Conservation (phyloP, 768 basidiomycete species). For the Tephrocybe sp. region DNA sequence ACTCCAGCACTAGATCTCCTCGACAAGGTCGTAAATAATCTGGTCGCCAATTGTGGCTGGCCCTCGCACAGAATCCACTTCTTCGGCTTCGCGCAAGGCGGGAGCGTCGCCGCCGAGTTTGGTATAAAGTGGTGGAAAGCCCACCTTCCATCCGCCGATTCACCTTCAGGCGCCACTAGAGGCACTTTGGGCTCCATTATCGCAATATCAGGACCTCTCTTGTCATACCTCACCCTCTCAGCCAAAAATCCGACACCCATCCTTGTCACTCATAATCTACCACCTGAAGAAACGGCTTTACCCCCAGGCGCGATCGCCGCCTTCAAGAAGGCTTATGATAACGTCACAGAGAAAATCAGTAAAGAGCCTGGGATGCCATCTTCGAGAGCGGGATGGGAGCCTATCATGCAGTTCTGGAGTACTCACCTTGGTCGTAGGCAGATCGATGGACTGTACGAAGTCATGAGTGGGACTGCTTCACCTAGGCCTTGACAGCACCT, state of each 20-base stretch:
- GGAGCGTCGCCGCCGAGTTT: conserved; percentile 72
- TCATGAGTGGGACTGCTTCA: conserved; percentile 45
- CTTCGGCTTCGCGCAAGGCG: conserved; percentile 90
- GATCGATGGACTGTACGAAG: conserved; percentile 66
- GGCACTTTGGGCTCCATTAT: conserved; percentile 63
- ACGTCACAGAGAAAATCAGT: conserved; percentile 50
- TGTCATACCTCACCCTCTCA: conserved; percentile 73
- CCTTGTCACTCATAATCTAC: conserved; percentile 56
- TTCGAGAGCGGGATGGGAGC: conserved; percentile 76
- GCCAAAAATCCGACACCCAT: conserved; percentile 57
- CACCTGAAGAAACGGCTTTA: conserved; percentile 45
- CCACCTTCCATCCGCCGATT: conserved; percentile 17
- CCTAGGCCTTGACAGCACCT: not conserved
- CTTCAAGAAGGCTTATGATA: conserved; percentile 61
- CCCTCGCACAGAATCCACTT: conserved; percentile 69
- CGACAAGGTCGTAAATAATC: conserved; percentile 49
- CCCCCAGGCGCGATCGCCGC: conserved; percentile 45
- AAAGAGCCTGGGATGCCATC: conserved; percentile 68
- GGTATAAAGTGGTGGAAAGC: conserved; percentile 57
- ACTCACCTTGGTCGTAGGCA: conserved; percentile 56
- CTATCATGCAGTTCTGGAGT: conserved; percentile 89
- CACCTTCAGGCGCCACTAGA: conserved; percentile 16
- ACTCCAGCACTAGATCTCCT: conserved; percentile 63
- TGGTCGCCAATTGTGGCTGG: conserved; percentile 67
- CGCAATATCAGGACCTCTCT: conserved; percentile 68